Evolutionary conservation across 495 filamentous ascomycete species (phyloP), one percentile per base, ranked within the genome.

Genomic region (Penicillium daleae): DNA sequence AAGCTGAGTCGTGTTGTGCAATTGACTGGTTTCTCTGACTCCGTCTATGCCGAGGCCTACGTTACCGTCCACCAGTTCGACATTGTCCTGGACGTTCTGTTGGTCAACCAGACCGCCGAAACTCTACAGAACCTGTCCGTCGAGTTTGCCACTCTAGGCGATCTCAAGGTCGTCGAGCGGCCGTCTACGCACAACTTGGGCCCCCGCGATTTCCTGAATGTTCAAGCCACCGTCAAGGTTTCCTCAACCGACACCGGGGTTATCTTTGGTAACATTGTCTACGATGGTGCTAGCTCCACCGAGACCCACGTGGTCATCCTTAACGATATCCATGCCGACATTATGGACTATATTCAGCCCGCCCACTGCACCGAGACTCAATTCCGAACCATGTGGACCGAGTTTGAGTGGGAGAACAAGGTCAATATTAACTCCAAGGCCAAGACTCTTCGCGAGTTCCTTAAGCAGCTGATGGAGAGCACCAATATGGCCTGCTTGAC

Each of bases 341-440:
- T 99, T 69, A 99, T 99, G 96, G 96, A 99, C 77, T 99, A 99
- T 78, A 99, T 99, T 68, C 93, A 98, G 70, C 96, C 96, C 8
- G 96, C 95, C 13, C 85, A 92, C 44, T 99, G 96, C 82, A 93
- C 91, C 15, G 96, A 99, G 82, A 97, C 94, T 35, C 92, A 98
- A 71, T 99, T 99, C 88, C 86, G 96, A 37, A 96, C 92, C 24
- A 99, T 99, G 96, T 99, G 96, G 96, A 98, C 96, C 33, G 96
- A 99, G 71, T 99, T 99, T 64, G 96, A 99, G 76, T 99, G 96
- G 96, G 96, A 99, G 83, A 99, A 99, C 82, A 99, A 99, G 85
- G 95, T 99, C 71, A 98, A 98, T 80, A 98, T 98, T 79, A 97
- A 96, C 76, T 93, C 90, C 65, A 97, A 97, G 82, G 93, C 92